These are phyloP conservation scores for Euryodendron excelsum DNA, from an alignment of 148 eudicot species.

Conservation along the genomic window DNA sequence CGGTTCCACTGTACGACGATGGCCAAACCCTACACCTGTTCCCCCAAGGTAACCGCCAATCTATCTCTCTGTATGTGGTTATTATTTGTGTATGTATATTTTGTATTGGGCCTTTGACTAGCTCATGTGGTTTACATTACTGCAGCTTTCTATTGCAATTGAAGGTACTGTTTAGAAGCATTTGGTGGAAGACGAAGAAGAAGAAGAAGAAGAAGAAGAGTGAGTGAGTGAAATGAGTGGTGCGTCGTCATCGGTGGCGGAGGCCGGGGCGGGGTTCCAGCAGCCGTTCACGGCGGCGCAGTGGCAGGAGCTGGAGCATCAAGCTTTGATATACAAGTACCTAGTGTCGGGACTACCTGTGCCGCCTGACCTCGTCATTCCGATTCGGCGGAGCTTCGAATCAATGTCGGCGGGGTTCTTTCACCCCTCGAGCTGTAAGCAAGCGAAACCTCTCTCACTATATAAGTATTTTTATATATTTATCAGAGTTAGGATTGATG, in stretches of 20 bases:
- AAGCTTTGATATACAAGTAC: conserved; percentile 52
- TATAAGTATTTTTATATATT: too few species aligned
- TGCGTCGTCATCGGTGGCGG: conserved; percentile 8
- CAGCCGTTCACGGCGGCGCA: conserved; percentile 52
- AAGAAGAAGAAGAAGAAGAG: not conserved
- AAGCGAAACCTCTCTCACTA: not conserved
- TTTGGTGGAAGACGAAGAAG: too few species aligned
- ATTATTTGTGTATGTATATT: not conserved
- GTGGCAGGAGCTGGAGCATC: conserved; percentile 60
- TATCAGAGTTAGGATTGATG: not conserved
- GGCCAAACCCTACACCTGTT: conserved; percentile 47
- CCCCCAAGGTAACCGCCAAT: conserved; percentile 30
- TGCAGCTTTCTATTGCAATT: too few species aligned
- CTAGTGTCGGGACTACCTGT: conserved; percentile 45
- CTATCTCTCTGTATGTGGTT: not conserved
- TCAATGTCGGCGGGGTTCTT: conserved; percentile 43
- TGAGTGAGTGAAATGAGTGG: not conserved
- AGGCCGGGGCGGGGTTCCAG: conserved; percentile 27
- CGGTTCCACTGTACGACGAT: conserved; percentile 8
- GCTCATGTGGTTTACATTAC: not conserved
- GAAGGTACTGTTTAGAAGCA: too few species aligned
- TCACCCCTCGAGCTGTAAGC: conserved; percentile 38
- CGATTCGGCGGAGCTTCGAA: conserved; percentile 45
- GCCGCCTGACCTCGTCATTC: conserved; percentile 46
- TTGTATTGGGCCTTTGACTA: not conserved